Percentiles rank a stretch among this genome's conserved stretches.
Conservation (phyloP, 2,329 filamentous ascomycete genomes). For the Penicillium rolfsii region DNA sequence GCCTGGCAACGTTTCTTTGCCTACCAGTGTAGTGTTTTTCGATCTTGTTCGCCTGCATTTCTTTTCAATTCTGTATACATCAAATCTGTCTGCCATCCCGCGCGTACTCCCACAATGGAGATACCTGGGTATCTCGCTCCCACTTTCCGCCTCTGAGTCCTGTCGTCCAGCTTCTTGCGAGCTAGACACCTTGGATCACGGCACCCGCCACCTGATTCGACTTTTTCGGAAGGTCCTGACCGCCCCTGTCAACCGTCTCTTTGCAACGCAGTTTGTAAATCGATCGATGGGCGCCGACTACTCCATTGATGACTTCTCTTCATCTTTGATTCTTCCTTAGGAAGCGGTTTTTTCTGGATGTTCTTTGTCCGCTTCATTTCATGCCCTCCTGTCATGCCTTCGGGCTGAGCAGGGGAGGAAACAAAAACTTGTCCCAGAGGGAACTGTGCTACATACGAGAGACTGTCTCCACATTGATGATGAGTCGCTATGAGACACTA, state of each 20-base stretch:
- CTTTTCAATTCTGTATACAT: slow-evolving; percentile 19
- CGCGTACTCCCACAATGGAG: slow-evolving; percentile 53
- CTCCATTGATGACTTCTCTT: slow-evolving; percentile 28
- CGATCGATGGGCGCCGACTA: slow-evolving; percentile 62
- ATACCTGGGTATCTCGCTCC: slow-evolving; percentile 40
- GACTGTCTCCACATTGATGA: slow-evolving; percentile 44
- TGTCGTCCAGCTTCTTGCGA: slow-evolving; percentile 22
- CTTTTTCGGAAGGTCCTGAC: slow-evolving; percentile 56
- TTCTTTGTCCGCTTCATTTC: slow-evolving; percentile 81
- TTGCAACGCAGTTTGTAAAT: slow-evolving; percentile 56
- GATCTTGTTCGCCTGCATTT: slow-evolving; percentile 19
- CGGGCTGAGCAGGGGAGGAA: slow-evolving; percentile 65
- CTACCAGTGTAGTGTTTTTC: slow-evolving; percentile 26
- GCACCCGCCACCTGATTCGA: slow-evolving; percentile 56
- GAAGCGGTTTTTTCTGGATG: slow-evolving; percentile 93
- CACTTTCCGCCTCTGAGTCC: slow-evolving; percentile 44
- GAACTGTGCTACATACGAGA: slow-evolving; percentile 80
- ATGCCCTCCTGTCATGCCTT: slow-evolving; percentile 62
- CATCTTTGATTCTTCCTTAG: slow-evolving; percentile 38
- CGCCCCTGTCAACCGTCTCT: slow-evolving; percentile 70
- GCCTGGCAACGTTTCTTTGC: slow-evolving; percentile 31
- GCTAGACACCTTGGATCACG: slow-evolving; percentile 55
- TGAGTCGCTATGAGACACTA: slow-evolving; percentile 18
- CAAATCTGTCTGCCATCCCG: slow-evolving; percentile 47
- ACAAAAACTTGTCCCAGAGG: slow-evolving; percentile 95